Percentiles rank a stretch among this genome's conserved stretches.
phyloP scores from a whole-genome alignment of 1,284 basidiomycete species.

The Kwoniella shivajii region DNA sequence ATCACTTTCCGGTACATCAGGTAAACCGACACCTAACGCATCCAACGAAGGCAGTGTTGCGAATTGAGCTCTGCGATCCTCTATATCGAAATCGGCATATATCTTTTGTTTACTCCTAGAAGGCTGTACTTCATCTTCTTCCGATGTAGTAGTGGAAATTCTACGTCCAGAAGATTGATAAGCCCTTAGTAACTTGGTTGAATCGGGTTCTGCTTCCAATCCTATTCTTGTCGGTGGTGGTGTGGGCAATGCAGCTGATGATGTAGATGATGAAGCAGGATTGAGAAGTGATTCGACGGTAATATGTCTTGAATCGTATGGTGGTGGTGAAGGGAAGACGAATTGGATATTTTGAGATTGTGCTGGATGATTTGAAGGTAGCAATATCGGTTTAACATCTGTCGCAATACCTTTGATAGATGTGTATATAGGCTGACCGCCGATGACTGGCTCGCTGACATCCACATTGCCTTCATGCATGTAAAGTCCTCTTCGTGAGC shows the following conservation, averaged over 20 bases:
- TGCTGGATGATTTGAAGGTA: slow-evolving; percentile 20
- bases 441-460: slow-evolving; percentile 21
- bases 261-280: slow-evolving; percentile 6
- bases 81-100: background rate
- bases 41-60: slow-evolving; percentile 40
- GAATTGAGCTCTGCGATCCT: slow-evolving; percentile 7
- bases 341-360: slow-evolving; percentile 36
- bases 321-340: slow-evolving; percentile 34
- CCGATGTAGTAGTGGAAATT: slow-evolving; percentile 43
- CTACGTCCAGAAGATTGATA: slow-evolving; percentile 34
- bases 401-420: slow-evolving; percentile 24
- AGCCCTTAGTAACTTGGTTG: slow-evolving; percentile 5
- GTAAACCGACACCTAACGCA: slow-evolving; percentile 40
- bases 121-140: slow-evolving; percentile 45
- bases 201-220: background rate
- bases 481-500: slow-evolving; percentile 37
- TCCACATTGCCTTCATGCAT: slow-evolving; percentile 42
- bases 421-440: background rate
- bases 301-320: slow-evolving; percentile 7
- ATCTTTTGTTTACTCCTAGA: slow-evolving; percentile 26
- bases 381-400: slow-evolving; percentile 38
- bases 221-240: slow-evolving; percentile 8
- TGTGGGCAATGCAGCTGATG: slow-evolving; percentile 6
- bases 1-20: slow-evolving; percentile 33
- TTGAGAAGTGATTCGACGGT: slow-evolving; percentile 13